A percentile compares a stretch with the other conserved stretches of the same genome.
Evolutionary conservation across 257 asterid species (phyloP).

Genomic region (Plantago ovata): DNA sequence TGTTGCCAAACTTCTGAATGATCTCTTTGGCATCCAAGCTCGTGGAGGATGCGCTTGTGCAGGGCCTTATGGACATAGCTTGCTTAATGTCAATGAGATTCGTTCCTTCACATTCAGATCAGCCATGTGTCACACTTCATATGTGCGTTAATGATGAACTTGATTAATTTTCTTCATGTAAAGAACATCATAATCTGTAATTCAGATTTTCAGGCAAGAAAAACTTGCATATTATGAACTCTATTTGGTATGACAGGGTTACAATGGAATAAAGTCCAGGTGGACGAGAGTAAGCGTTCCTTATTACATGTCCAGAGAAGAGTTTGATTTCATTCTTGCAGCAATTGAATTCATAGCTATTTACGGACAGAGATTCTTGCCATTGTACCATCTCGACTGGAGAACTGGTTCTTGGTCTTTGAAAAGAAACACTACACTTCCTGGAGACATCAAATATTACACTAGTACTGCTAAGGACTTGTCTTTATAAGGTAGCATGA

Average conservation of each 20-base stretch:
- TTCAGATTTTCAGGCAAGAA: too few relatives aligned
- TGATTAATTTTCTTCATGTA: too few relatives aligned
- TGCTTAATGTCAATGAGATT: slow-evolving; percentile 38
- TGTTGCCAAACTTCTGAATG: slow-evolving; percentile 67
- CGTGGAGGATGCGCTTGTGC: slow-evolving; percentile 89
- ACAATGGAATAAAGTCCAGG: slow-evolving; percentile 61
- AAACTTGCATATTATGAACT: too few relatives aligned
- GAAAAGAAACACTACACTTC: slow-evolving; percentile 23
- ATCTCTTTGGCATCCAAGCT: slow-evolving; percentile 72
- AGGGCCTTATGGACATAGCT: slow-evolving; percentile 59
- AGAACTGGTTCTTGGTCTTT: slow-evolving; percentile 59
- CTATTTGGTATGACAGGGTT: slow-evolving; percentile 43
- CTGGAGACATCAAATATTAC: background rate
- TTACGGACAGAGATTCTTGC: slow-evolving; percentile 63
- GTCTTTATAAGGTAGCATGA: background rate
- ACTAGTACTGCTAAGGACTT: slow-evolving; percentile 6
- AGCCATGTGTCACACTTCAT: too few relatives aligned
- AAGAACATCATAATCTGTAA: too few relatives aligned
- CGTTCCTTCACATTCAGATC: slow-evolving; percentile 43
- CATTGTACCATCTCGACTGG: slow-evolving; percentile 52
- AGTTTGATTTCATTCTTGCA: slow-evolving; percentile 50
- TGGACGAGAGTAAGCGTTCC: slow-evolving; percentile 82
- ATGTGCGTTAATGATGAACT: too few relatives aligned
- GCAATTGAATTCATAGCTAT: slow-evolving; percentile 54
- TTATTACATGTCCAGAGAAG: slow-evolving; percentile 63